These are phyloP conservation scores for Barbatosphaeria neglecta DNA, from an alignment of 495 filamentous ascomycete genomes.

Conservation along the genomic window DNA sequence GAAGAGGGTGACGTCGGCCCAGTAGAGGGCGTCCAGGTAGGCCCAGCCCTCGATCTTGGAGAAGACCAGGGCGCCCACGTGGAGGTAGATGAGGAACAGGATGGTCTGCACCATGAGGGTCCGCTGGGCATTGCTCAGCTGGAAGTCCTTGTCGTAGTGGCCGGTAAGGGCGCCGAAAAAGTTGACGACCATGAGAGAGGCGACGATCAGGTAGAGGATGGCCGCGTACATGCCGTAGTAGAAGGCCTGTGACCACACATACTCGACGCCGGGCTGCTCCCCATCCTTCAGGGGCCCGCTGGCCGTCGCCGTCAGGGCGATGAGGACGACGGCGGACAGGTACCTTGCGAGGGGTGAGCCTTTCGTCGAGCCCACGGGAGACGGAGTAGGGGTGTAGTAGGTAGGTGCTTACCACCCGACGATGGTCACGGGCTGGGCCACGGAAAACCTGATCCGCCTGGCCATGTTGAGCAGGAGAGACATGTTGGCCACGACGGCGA, in stretches of 20 bases:
- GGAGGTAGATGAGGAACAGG: slow-evolving; percentile 60
- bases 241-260: slow-evolving; percentile 58
- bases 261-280: slow-evolving; percentile 32
- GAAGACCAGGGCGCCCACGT: slow-evolving; percentile 62
- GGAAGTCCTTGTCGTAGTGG: slow-evolving; percentile 59
- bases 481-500: slow-evolving; percentile 61
- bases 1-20: slow-evolving; percentile 72
- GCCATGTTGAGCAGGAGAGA: slow-evolving; percentile 79
- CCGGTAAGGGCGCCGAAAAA: slow-evolving; percentile 50
- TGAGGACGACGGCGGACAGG: slow-evolving; percentile 53
- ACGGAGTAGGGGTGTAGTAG: background rate
- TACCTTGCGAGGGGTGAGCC: slow-evolving; percentile 17
- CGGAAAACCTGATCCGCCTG: slow-evolving; percentile 59
- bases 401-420: slow-evolving; percentile 32
- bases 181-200: slow-evolving; percentile 58
- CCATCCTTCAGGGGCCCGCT: slow-evolving; percentile 34
- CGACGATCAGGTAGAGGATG: slow-evolving; percentile 62
- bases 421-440: slow-evolving; percentile 62
- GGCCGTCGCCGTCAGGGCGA: slow-evolving; percentile 45
- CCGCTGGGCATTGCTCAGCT: slow-evolving; percentile 60
- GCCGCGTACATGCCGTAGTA: slow-evolving; percentile 76
- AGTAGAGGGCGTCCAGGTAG: slow-evolving; percentile 72
- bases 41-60: slow-evolving; percentile 63
- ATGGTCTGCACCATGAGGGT: slow-evolving; percentile 88
- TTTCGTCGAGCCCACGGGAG: no score